Base-by-base conservation (phyloP, 1,284 basidiomycete genomes). In the Ceraceosorus guamensis region DNA sequence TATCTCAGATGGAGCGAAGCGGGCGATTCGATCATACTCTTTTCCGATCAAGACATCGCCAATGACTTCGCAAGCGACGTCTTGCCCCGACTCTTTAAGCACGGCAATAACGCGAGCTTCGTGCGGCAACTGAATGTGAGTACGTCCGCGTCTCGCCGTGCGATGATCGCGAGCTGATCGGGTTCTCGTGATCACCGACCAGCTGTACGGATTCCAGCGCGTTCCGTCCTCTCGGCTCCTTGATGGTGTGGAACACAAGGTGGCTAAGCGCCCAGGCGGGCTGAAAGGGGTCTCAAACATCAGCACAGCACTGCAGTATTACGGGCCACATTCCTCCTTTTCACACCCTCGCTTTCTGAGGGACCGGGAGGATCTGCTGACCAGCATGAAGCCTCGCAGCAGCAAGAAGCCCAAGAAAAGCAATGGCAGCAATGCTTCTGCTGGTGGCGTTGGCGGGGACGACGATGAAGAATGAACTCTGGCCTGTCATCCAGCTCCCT, bases 71-170 rank as follows among this genome's bases (percentile, higher is more conserved):
- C 71, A 0, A 56, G 67, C 6, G 72, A 74, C 32, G 65, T 76
- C 8, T 59, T 76, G 10, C 72, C 71, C 3, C 55, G 65, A 34
- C 63, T 76, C 8, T 74, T 75, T 62, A 76, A 76, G 60, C 71
- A 76, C 55, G 73, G 73, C 34, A 76, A 76, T 57, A 73, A 74
- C 47, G 73, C 73, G 5, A 68, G 65, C 51, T 76, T 76, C 47
- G 69, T 76, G 39, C 65, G 73, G 2, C 73, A 76, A 56, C 63
- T 76, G 49, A 76, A 76, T 53, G 37, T 41, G 37, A 41, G 37
- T 41, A 8, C n/a, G n/a, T n/a, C n/a, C n/a, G n/a, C n/a, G n/a
- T n/a, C n/a, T n/a, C n/a, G n/a, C n/a, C n/a, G n/a, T n/a, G n/a
- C n/a, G n/a, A n/a, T n/a, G n/a, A n/a, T n/a, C n/a, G n/a, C n/a